phyloP scores from a whole-genome alignment of 164 flowering plant species.

The Litsea cubeba region DNA sequence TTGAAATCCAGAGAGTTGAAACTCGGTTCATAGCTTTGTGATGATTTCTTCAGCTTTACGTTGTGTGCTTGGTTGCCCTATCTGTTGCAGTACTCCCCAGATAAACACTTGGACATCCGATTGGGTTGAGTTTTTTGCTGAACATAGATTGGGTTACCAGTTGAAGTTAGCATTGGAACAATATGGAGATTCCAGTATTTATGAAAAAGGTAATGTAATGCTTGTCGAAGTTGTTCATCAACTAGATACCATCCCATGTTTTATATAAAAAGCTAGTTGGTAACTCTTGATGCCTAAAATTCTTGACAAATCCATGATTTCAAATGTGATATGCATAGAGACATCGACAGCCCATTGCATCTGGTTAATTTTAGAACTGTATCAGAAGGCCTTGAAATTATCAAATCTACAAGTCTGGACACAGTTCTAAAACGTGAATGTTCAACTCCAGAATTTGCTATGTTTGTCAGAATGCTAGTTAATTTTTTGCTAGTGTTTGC shows the following conservation, averaged over 20 bases:
- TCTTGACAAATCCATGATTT: no score
- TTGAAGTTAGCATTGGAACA: constrained; percentile 65
- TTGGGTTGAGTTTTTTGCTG: constrained; percentile 81
- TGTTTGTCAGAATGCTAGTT: not conserved
- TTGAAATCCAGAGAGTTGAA: not conserved
- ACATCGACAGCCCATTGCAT: no score
- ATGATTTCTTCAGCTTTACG: not conserved
- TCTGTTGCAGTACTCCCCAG: constrained; percentile 76
- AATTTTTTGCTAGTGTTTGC: not conserved
- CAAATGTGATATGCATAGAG: no score
- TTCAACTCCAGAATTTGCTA: not conserved
- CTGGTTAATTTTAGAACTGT: no score
- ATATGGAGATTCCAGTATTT: constrained; percentile 70
- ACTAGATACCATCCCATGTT: not conserved
- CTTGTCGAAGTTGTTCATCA: not conserved
- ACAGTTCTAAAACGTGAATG: not conserved
- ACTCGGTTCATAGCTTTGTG: not conserved
- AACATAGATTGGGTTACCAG: constrained; percentile 90
- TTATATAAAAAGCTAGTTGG: not conserved
- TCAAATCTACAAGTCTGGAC: no score
- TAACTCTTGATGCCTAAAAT: not conserved
- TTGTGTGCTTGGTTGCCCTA: not conserved
- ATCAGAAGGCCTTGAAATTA: no score
- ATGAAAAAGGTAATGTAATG: constrained; percentile 64
- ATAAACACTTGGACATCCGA: constrained; percentile 86